These are phyloP conservation scores for Misopates orontium DNA, from an alignment of 257 asterid species.

Conservation along the genomic window DNA sequence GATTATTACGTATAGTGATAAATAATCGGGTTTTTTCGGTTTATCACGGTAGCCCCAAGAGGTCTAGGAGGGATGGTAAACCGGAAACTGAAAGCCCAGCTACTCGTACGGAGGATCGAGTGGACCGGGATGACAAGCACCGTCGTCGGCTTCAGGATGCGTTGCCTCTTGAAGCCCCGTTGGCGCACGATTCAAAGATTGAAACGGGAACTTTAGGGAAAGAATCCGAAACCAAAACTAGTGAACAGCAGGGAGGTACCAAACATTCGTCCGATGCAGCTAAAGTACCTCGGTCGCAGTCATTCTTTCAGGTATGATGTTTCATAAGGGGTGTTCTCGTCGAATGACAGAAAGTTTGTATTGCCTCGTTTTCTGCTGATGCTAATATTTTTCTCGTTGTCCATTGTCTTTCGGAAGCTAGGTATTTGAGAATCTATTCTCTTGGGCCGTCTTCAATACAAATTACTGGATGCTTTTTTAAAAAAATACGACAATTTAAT, in stretches of 20 bases:
- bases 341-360: background rate
- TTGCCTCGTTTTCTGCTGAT: constrained; percentile 12
- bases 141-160: constrained; percentile 54
- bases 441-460: constrained; percentile 27
- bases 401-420: constrained; percentile 19
- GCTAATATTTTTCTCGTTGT: constrained; percentile 28
- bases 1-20: background rate
- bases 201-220: constrained; percentile 39
- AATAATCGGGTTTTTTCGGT: constrained; percentile 21
- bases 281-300: constrained; percentile 48
- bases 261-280: constrained; percentile 46
- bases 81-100: constrained; percentile 55
- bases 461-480: constrained; percentile 14
- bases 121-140: constrained; percentile 46
- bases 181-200: constrained; percentile 40
- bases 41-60: constrained; percentile 68
- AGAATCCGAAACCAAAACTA: constrained; percentile 39
- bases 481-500: constrained; percentile 16
- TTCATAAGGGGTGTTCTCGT: background rate
- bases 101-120: constrained; percentile 32
- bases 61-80: constrained; percentile 77
- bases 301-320: constrained; percentile 62
- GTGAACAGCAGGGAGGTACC: constrained; percentile 35
- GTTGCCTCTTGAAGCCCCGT: constrained; percentile 51
- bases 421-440: constrained; percentile 34